Evolutionary conservation across 768 basidiomycete species (phyloP).

Genomic region (Strobilomyces echinocephalus): DNA sequence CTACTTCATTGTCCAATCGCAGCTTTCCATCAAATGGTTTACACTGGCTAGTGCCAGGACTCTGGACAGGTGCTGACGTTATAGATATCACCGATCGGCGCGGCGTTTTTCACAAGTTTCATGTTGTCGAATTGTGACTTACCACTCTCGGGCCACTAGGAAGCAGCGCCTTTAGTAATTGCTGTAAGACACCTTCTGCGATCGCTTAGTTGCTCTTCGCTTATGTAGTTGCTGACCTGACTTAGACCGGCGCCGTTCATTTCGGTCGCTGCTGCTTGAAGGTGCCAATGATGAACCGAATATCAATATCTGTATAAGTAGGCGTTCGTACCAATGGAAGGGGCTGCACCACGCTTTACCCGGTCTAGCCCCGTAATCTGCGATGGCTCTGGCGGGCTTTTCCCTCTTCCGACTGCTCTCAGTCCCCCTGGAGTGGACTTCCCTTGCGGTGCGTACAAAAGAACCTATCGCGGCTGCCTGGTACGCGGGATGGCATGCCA

Average conservation of each 20-base stretch:
- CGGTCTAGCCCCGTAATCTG: not conserved
- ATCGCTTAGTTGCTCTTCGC: not conserved
- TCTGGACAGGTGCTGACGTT: not conserved
- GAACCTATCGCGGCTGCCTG: conserved; percentile 47
- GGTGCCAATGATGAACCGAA: not conserved
- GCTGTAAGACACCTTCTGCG: not conserved
- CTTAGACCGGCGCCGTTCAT: not conserved
- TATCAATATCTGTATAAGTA: conserved; percentile 5
- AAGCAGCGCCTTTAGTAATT: not conserved
- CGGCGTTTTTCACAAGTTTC: too few species aligned
- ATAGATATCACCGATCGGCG: not conserved
- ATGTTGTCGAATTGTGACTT: not conserved
- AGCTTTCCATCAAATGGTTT: not conserved
- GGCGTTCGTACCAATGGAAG: not conserved
- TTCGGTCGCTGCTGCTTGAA: not conserved
- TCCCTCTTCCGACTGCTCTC: conserved; percentile 3
- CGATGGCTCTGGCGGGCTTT: not conserved
- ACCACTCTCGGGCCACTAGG: not conserved
- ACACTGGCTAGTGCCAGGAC: not conserved
- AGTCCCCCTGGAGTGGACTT: not conserved
- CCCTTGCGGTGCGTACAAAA: not conserved
- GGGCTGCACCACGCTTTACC: not conserved
- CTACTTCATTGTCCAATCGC: not conserved
- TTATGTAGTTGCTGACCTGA: too few species aligned
- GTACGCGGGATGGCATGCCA: conserved; percentile 43